Conservation (phyloP, 192 early-diverging fungal species). For the Coemansia sp. region DNA sequence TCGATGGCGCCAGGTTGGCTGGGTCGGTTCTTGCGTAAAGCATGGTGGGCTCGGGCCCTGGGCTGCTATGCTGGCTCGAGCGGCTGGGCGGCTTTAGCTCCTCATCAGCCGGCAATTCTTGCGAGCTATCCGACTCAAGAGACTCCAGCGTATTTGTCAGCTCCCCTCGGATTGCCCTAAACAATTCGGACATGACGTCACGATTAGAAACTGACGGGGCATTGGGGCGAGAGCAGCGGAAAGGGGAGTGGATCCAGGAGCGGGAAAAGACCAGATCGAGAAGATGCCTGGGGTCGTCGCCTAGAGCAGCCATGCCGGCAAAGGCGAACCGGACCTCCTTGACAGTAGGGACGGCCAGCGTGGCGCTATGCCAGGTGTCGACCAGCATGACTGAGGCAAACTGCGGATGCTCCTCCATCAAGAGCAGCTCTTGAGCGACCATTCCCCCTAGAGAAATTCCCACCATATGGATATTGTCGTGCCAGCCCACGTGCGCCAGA, state of each 20-base stretch:
- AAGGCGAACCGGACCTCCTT: conserved; percentile 45
- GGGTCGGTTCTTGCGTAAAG: not conserved
- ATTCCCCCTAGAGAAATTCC: conserved; percentile 87
- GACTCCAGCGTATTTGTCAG: not conserved
- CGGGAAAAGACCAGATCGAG: conserved; percentile 47
- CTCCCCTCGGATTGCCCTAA: conserved; percentile 28
- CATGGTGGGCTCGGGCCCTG: not conserved
- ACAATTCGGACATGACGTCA: conserved; percentile 25
- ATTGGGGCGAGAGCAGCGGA: conserved; percentile 20
- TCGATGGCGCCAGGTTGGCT: not conserved
- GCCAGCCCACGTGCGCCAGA: conserved; percentile 75
- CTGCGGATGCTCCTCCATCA: conserved; percentile 15
- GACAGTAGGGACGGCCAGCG: conserved; percentile 40
- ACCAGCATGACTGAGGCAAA: conserved; percentile 41
- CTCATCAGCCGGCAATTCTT: not conserved
- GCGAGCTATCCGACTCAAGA: too few species aligned
- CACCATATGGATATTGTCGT: conserved; percentile 63
- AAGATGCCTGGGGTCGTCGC: conserved; percentile 29
- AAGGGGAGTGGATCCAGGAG: conserved; percentile 20
- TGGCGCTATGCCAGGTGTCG: conserved; percentile 48
- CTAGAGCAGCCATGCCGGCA: conserved; percentile 42
- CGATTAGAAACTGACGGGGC: conserved; percentile 17
- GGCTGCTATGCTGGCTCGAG: not conserved
- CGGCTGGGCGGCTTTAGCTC: not conserved
- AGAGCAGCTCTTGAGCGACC: conserved; percentile 73